Conservation (phyloP, 2,329 filamentous ascomycete species). For the Apiospora sp. region DNA sequence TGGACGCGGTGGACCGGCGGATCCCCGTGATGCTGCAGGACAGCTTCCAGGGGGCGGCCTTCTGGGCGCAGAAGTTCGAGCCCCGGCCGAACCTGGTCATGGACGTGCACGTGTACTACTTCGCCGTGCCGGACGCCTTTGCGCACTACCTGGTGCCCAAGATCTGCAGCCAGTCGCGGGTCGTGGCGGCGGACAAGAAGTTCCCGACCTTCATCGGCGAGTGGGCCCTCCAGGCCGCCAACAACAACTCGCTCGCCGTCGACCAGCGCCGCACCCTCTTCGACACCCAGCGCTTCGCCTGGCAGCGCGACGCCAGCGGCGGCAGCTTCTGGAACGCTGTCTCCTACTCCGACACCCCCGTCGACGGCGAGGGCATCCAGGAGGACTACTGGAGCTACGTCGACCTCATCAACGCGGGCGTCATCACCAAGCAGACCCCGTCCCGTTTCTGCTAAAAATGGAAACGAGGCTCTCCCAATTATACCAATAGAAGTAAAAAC, state of each 20-base stretch:
- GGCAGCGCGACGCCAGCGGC: constrained; percentile 41
- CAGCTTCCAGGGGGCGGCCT: constrained; percentile 37
- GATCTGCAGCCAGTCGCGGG: constrained; percentile 12
- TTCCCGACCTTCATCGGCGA: constrained; percentile 46
- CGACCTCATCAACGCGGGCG: constrained; percentile 23
- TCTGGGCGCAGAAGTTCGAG: constrained; percentile 40
- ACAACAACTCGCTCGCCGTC: constrained; percentile 42
- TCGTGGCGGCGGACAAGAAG: constrained; percentile 29
- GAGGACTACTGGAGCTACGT: constrained; percentile 26
- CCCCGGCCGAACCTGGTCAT: constrained; percentile 40
- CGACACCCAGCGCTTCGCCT: constrained; percentile 44
- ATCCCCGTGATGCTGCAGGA: constrained; percentile 46
- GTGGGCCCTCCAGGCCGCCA: constrained; percentile 43
- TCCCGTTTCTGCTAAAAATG: neutral
- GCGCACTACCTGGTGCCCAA: neutral
- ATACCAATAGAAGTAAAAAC: neutral
- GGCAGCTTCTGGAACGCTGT: constrained; percentile 41
- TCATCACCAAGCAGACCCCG: neutral
- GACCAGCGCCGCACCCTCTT: constrained; percentile 36
- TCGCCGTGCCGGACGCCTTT: constrained; percentile 8
- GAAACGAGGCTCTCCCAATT: neutral
- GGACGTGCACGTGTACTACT: constrained; percentile 43
- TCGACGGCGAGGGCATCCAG: constrained; percentile 29
- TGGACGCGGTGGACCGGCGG: constrained; percentile 36
- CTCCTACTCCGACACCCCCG: constrained; percentile 28